These are phyloP conservation scores for Tylopilus rubrobrunneus DNA, from an alignment of 768 basidiomycete genomes.

Conservation along the genomic window DNA sequence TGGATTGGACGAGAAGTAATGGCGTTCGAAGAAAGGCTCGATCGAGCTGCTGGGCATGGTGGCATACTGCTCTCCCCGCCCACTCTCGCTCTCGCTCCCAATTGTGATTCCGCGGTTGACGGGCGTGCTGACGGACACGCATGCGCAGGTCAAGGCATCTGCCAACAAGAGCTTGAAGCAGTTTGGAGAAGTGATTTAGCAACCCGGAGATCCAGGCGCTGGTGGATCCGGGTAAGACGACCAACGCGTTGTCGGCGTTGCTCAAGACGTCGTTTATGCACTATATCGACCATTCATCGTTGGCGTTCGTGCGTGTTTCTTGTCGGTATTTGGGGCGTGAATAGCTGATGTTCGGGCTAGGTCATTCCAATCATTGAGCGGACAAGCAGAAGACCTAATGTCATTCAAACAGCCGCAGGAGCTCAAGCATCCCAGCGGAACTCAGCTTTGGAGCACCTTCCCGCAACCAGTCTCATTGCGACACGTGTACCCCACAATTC, in stretches of 20 bases:
- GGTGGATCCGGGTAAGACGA: conserved; percentile 90
- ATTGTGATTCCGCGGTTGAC: conserved; percentile 97
- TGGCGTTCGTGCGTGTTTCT: conserved; percentile 70
- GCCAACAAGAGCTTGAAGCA: conserved; percentile 96
- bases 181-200: conserved; percentile 96
- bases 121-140: conserved; percentile 93
- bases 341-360: conserved; percentile 34
- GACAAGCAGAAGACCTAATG: no score
- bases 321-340: not conserved
- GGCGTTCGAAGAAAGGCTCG: conserved; percentile 96
- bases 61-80: conserved; percentile 96
- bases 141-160: conserved; percentile 88
- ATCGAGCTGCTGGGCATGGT: conserved; percentile 97
- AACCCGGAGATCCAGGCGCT: conserved; percentile 96
- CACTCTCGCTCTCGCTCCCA: conserved; percentile 90
- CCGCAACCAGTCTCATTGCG: no score
- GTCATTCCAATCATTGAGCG: conserved; percentile 94
- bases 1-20: conserved; percentile 96
- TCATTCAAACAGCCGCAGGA: no score
- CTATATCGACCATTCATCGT: conserved; percentile 94
- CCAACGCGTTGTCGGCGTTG: conserved; percentile 74
- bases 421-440: no score
- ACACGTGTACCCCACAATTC: no score
- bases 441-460: no score
- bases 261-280: conserved; percentile 96